These are phyloP conservation scores for Phyllosticta paracitricarpa DNA, from an alignment of 2,329 filamentous ascomycete genomes.

Conservation along the genomic window DNA sequence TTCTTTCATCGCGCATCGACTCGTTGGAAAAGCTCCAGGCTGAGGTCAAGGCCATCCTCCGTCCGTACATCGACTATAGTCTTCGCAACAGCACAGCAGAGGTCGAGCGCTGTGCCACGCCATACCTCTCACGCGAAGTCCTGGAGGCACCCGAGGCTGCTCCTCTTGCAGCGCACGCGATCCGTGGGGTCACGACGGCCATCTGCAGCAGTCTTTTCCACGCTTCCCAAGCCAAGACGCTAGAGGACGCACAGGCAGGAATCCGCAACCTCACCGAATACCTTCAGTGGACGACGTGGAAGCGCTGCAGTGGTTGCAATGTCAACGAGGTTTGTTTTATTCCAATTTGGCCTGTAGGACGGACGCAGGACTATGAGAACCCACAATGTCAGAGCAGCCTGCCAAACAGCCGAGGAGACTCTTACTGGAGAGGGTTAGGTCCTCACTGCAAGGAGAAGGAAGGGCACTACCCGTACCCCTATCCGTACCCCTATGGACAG, in stretches of 20 bases:
- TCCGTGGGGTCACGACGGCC: slow-evolving; percentile 20
- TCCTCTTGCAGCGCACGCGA: slow-evolving; percentile 21
- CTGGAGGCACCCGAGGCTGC: slow-evolving; percentile 1
- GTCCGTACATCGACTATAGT: slow-evolving; percentile 30
- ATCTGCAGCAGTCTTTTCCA: slow-evolving; percentile 26
- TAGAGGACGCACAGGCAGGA: slow-evolving; percentile 19
- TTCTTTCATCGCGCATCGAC: slow-evolving; percentile 12
- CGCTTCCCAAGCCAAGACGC: slow-evolving; percentile 10
- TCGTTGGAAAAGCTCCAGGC: not conserved
- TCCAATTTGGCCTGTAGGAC: slow-evolving; percentile 56
- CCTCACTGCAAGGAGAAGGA: not conserved
- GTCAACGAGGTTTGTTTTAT: slow-evolving; percentile 49
- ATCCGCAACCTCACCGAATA: slow-evolving; percentile 37
- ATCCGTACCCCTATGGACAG: not conserved
- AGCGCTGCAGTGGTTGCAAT: slow-evolving; percentile 43
- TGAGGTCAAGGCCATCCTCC: slow-evolving; percentile 16
- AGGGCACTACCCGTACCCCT: not conserved
- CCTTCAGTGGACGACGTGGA: slow-evolving; percentile 53
- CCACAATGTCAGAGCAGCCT: slow-evolving; percentile 31
- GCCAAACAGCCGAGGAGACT: not conserved
- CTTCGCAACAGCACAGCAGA: slow-evolving; percentile 30
- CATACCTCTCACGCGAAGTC: slow-evolving; percentile 25
- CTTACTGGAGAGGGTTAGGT: slow-evolving; percentile 5
- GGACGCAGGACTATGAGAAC: slow-evolving; percentile 42
- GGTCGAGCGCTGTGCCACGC: slow-evolving; percentile 37